Evolutionary conservation across 257 asterid species (phyloP).

Genomic region (Catharanthus roseus): DNA sequence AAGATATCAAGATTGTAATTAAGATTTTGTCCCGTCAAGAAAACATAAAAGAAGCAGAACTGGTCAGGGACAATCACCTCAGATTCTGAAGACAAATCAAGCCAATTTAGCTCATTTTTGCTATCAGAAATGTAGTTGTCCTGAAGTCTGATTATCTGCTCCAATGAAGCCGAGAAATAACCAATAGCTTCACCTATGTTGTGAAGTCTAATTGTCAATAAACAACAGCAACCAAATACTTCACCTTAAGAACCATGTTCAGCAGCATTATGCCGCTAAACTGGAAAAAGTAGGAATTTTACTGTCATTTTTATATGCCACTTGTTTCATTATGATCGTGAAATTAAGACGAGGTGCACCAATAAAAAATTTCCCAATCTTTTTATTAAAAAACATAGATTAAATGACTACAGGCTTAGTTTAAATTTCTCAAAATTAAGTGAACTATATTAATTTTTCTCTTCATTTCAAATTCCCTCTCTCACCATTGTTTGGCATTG

Average conservation of each 20-base stretch:
- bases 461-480: too few species aligned
- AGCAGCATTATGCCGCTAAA: background rate
- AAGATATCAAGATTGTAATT: slow-evolving; percentile 5
- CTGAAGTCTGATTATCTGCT: slow-evolving; percentile 40
- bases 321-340: too few species aligned
- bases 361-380: too few species aligned
- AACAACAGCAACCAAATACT: background rate
- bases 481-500: too few species aligned
- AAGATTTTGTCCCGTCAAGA: slow-evolving; percentile 4
- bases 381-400: too few species aligned
- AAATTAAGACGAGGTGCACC: too few species aligned
- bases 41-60: slow-evolving; percentile 11
- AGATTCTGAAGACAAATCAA: slow-evolving; percentile 59
- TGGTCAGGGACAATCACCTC: slow-evolving; percentile 35
- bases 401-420: too few species aligned
- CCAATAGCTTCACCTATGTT: slow-evolving; percentile 70
- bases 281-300: background rate
- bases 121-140: slow-evolving; percentile 27
- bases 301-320: background rate
- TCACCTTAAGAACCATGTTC: background rate
- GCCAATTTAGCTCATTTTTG: slow-evolving; percentile 51
- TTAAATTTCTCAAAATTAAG: too few species aligned
- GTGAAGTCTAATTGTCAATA: slow-evolving; percentile 17
- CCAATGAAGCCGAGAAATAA: slow-evolving; percentile 52
- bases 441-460: too few species aligned